Percentiles rank a stretch among this genome's conserved stretches.
Evolutionary conservation across 1,139 yeast genomes (phyloP).

Genomic region (Yamadazyma jaroonii): DNA sequence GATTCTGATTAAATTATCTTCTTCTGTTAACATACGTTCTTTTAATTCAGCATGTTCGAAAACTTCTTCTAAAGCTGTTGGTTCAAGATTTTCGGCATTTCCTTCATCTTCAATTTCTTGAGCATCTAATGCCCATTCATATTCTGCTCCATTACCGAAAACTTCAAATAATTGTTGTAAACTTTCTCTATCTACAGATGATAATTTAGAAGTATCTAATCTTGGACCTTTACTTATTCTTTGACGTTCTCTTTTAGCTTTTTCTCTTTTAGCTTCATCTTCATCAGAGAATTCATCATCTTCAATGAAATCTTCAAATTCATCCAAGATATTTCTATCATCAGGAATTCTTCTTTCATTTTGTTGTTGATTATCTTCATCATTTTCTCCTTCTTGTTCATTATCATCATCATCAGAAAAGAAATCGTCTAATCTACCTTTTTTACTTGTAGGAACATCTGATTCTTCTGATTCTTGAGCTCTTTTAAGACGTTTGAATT

Average conservation of each 20-base stretch:
- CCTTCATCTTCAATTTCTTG: slow-evolving; percentile 70
- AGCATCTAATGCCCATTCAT: slow-evolving; percentile 96
- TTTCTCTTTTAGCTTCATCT: slow-evolving; percentile 51
- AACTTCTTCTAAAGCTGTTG: slow-evolving; percentile 75
- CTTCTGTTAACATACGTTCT: slow-evolving; percentile 87
- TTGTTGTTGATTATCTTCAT: slow-evolving; percentile 30
- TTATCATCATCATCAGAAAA: slow-evolving; percentile 76
- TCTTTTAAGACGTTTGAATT: slow-evolving; percentile 81
- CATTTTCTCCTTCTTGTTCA: slow-evolving; percentile 52
- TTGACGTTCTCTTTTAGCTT: slow-evolving; percentile 36
- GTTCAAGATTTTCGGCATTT: slow-evolving; percentile 51
- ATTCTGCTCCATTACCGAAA: slow-evolving; percentile 96
- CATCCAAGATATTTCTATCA: slow-evolving; percentile 57
- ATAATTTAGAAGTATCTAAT: slow-evolving; percentile 57
- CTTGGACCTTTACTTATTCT: slow-evolving; percentile 37
- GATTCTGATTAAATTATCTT: slow-evolving; percentile 82
- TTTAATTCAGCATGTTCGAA: slow-evolving; percentile 93
- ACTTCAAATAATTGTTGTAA: slow-evolving; percentile 91
- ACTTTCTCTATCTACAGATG: slow-evolving; percentile 87
- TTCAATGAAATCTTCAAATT: slow-evolving; percentile 94
- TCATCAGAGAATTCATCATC: slow-evolving; percentile 96
- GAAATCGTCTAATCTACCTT: slow-evolving; percentile 57
- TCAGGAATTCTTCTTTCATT: slow-evolving; percentile 26
- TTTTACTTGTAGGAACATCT: slow-evolving; percentile 13
- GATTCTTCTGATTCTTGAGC: slow-evolving; percentile 42